Evolutionary conservation across 306 rosid species (phyloP), one percentile per base, ranked within the genome.

Genomic region (Crataegus laevigata): DNA sequence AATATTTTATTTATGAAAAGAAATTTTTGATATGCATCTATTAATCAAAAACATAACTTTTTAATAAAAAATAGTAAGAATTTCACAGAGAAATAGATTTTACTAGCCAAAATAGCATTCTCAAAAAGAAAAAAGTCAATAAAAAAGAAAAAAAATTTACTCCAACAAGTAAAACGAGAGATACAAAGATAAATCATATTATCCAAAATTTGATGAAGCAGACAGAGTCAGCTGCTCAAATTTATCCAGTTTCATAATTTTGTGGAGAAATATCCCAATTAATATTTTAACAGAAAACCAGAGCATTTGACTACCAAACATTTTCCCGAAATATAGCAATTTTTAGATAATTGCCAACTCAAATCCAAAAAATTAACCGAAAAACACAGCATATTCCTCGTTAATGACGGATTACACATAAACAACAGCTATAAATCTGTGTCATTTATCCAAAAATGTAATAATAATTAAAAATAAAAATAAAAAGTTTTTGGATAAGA

Each of bases 401-500:
- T 40, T 29, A 26, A 24, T 62, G 28, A 17, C 28, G 66, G 52
- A 47, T 28, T 50, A 34, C 72, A 36, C 66, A 26, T 65, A 54
- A 52, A 62, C 5, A 30, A 13, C 15, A 60, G 74, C 65, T 38
- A 11, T 36, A 82, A 38, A 36, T 66, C 72, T 47, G 58, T 55
- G 55, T 43, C 65, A 71, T 38, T 24, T 74, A 66, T 77, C 77
- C 51, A 60, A 54, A 69, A 3, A 19, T 1, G 17, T 50, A 50
- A 2, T 26, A 34, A 34, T 34, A 34, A 0, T 34, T 34, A 22
- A 11, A 34, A 66, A 38, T 2, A 21, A 14, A 50, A 62, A 47
- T 21, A 8, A 3, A 22, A 15, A 17, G 43, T 4, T 47, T 17
- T 50, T 59, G 86, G 84, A 85, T 85, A 82, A 85, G 65, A 62